phyloP scores from a whole-genome alignment of 169 alveolate species.

The Cryptosporidium parvum region DNA sequence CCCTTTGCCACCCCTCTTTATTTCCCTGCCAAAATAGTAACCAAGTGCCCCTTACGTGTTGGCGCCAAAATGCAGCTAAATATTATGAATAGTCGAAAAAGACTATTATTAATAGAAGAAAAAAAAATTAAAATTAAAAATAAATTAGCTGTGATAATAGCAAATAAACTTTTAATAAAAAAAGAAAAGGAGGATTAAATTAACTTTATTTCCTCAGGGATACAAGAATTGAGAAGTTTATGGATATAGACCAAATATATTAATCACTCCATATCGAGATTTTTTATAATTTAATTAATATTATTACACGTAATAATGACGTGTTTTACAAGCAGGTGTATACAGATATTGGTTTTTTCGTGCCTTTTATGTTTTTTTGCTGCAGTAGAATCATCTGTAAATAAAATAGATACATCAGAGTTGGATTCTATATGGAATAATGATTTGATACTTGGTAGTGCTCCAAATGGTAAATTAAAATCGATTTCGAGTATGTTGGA shows the following conservation, averaged over 20 bases:
- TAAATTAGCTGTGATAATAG: not conserved
- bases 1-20: constrained; percentile 13
- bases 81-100: not conserved
- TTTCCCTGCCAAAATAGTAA: not conserved
- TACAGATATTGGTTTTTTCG: not conserved
- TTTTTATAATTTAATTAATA: not conserved
- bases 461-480: not conserved
- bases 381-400: not conserved
- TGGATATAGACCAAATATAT: too few relatives aligned
- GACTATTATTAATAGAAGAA: not conserved
- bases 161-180: not conserved
- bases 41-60: not conserved
- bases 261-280: not conserved
- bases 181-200: not conserved
- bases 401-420: not conserved
- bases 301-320: not conserved
- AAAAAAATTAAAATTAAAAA: not conserved
- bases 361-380: not conserved
- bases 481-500: not conserved
- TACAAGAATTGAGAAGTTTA: not conserved
- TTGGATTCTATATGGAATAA: not conserved
- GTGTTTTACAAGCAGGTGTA: not conserved
- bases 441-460: not conserved
- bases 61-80: constrained; percentile 14
- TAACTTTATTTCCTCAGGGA: not conserved